Evolutionary conservation across 164 flowering plant genomes (phyloP), one percentile per base, ranked within the genome.

Genomic region (Berberis vulgaris): DNA sequence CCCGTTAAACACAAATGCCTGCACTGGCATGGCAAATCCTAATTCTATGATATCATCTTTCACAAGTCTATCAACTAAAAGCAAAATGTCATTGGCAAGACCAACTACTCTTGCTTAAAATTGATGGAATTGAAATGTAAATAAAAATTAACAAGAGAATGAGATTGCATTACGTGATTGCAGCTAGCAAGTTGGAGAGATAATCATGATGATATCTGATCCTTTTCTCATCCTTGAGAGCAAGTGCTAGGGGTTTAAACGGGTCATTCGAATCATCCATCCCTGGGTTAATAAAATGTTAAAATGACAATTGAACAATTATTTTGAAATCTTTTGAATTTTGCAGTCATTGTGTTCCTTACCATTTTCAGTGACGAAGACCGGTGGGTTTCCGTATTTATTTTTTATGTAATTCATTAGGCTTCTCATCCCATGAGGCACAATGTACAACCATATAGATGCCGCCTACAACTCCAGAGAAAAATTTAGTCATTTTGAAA

Each of bases 341-440:
- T 26, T 26, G 26, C 26, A 26, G 26, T 26, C 26, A 26, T 26
- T 26, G 26, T 59, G 54, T 12, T 43, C 2, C 1, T 40, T 79
- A 89, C 96, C 96, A 74, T 89, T 89, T 80, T 93, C 97, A 38
- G 98, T 91, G 73, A 93, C 87, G 42, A 87, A 67, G 65, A 88
- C 86, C 0, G 67, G 69, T 46, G 96, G 97, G 57, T 94, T 91
- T 43, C 95, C 91, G 73, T 94, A 94, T 73, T 80, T 86, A 0
- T 76, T 49, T 75, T 79, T 94, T 79, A 91, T 81, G 80, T 94
- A 85, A 71, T 87, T 90, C 95, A 91, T 86, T 46, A 87, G 75
- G 69, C 82, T 84, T 84, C 93, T 81, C 54, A 94, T 82, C 49
- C 97, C 91, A 2, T 43, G 69, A 60, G 98, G 98, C 9, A 91